Conservation (phyloP, 2,329 filamentous ascomycete species). For the Apiospora arundinis region DNA sequence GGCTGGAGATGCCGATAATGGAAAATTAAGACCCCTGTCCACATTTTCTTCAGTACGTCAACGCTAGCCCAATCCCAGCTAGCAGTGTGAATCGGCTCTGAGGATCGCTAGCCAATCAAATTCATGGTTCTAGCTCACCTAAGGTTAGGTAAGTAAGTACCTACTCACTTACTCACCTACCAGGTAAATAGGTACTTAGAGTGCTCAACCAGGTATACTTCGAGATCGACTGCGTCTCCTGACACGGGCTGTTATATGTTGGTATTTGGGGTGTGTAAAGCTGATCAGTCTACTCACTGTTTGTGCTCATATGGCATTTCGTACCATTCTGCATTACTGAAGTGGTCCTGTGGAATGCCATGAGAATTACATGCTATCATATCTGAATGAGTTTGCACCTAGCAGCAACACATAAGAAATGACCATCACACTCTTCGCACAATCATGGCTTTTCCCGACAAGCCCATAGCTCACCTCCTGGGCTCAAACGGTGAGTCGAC, state of each 20-base stretch:
- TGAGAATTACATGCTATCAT: background rate
- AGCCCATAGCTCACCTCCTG: conserved; percentile 60
- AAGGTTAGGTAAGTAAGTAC: no score
- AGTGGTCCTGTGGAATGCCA: background rate
- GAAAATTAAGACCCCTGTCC: background rate
- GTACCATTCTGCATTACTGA: no score
- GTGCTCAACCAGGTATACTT: background rate
- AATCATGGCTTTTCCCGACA: conserved; percentile 48
- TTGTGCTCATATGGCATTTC: no score
- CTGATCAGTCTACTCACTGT: no score
- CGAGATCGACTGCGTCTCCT: background rate
- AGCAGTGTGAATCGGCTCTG: background rate
- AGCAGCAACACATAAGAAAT: background rate
- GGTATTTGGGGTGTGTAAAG: no score
- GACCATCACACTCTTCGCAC: background rate
- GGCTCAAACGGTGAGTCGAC: conserved; percentile 61
- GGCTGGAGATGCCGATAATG: background rate
- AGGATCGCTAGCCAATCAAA: conserved; percentile 1
- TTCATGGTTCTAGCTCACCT: background rate
- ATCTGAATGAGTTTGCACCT: background rate
- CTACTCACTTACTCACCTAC: background rate
- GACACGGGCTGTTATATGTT: no score
- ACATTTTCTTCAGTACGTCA: background rate
- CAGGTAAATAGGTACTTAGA: no score
- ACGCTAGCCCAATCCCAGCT: background rate